Evolutionary conservation across 2,329 filamentous ascomycete species (phyloP).

Genomic region (Paraphoma sp.): DNA sequence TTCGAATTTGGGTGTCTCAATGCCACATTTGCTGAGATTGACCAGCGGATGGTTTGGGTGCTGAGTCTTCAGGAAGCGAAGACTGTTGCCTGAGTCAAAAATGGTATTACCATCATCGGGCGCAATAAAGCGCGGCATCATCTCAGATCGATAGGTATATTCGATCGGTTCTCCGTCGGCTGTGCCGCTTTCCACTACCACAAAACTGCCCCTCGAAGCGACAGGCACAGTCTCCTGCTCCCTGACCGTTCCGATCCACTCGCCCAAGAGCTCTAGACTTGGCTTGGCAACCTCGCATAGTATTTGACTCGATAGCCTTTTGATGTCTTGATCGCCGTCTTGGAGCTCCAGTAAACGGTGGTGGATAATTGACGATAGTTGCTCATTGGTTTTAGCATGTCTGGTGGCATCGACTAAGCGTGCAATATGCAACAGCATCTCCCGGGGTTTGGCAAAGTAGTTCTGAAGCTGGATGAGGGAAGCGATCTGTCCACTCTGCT

Average conservation of each 20-base stretch:
- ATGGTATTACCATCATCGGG: slow-evolving; percentile 72
- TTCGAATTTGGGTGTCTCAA: slow-evolving; percentile 63
- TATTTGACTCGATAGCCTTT: slow-evolving; percentile 71
- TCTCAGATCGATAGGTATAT: slow-evolving; percentile 67
- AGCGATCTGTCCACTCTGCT: slow-evolving; percentile 26
- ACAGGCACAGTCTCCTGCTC: slow-evolving; percentile 39
- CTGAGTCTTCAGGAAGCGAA: slow-evolving; percentile 73
- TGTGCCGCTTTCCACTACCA: slow-evolving; percentile 32
- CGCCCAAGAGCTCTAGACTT: slow-evolving; percentile 71
- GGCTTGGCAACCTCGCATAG: slow-evolving; percentile 68
- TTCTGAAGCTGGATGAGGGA: slow-evolving; percentile 52
- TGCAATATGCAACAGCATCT: slow-evolving; percentile 62
- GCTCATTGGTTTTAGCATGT: slow-evolving; percentile 50
- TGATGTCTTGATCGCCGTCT: slow-evolving; percentile 66
- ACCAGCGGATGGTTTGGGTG: slow-evolving; percentile 76
- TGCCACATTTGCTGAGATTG: slow-evolving; percentile 56
- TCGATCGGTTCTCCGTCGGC: slow-evolving; percentile 51
- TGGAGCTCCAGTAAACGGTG: slow-evolving; percentile 59
- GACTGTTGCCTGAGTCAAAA: slow-evolving; percentile 80
- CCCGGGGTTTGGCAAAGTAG: slow-evolving; percentile 53
- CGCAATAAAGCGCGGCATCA: slow-evolving; percentile 75
- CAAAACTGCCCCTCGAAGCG: slow-evolving; percentile 37
- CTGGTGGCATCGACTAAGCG: slow-evolving; percentile 55
- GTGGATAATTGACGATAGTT: slow-evolving; percentile 48
- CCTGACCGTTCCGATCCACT: slow-evolving; percentile 74